These are phyloP conservation scores for Agrostemma githago DNA, from an alignment of 148 eudicot genomes.

Conservation along the genomic window DNA sequence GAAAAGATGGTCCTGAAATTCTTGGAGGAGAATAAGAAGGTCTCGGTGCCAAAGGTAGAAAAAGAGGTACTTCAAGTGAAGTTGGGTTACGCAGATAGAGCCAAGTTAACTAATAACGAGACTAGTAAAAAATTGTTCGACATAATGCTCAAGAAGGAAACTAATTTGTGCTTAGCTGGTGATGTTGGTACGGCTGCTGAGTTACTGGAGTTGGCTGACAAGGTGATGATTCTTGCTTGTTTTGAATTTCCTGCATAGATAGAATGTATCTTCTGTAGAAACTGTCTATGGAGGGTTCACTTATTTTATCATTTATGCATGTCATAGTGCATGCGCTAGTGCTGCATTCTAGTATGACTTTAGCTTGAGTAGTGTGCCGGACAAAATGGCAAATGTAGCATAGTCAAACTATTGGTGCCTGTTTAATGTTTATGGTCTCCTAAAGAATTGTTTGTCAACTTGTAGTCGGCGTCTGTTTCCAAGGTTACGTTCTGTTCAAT, in stretches of 20 bases:
- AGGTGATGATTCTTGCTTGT: conserved; percentile 35
- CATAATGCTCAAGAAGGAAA: conserved; percentile 73
- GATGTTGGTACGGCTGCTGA: conserved; percentile 90
- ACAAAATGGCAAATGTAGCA: neutral
- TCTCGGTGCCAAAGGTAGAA: conserved; percentile 41
- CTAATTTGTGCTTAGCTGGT: conserved; percentile 86
- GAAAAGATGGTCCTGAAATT: conserved; percentile 73
- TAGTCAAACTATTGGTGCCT: neutral
- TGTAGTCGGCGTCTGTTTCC: neutral
- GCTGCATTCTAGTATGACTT: neutral
- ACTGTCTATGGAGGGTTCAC: neutral
- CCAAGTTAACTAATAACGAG: conserved; percentile 62
- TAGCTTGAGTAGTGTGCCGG: neutral
- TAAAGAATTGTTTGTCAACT: neutral
- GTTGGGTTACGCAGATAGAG: conserved; percentile 61
- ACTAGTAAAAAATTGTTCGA: conserved; percentile 76
- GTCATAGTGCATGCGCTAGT: too few relatives aligned
- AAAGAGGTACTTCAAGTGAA: conserved; percentile 28
- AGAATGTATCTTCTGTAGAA: neutral
- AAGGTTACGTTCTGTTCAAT: neutral
- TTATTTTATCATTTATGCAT: neutral
- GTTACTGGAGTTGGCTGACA: conserved; percentile 76
- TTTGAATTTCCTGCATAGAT: neutral
- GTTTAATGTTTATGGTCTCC: too few relatives aligned
- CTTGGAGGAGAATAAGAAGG: conserved; percentile 61